These are phyloP conservation scores for Trichoderma asperelloides DNA, from an alignment of 495 filamentous ascomycete species.

Conservation along the genomic window DNA sequence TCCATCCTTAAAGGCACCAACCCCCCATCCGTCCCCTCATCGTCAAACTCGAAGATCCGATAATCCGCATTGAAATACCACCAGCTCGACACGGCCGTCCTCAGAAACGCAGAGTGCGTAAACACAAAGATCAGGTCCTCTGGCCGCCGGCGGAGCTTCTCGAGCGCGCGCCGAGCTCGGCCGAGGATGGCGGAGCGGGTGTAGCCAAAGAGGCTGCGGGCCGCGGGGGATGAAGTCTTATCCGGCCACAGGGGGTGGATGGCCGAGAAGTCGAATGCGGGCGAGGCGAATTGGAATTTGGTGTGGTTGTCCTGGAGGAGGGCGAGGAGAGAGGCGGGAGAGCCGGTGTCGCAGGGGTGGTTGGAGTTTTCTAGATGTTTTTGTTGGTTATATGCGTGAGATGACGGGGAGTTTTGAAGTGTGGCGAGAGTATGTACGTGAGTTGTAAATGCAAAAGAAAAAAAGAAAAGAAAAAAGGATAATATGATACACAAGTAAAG, in stretches of 20 bases:
- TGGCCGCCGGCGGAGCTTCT: conserved; percentile 38
- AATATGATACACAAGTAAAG: too few species aligned
- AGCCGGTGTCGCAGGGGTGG: conserved; percentile 50
- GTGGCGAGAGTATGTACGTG: too few species aligned
- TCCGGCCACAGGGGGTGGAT: conserved; percentile 48
- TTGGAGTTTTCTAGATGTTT: conserved; percentile 40
- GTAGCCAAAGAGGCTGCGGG: conserved; percentile 32
- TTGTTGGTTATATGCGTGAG: not conserved
- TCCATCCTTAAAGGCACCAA: conserved; percentile 32
- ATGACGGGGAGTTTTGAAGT: not conserved
- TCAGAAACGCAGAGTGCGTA: conserved; percentile 50
- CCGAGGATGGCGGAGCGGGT: conserved; percentile 35
- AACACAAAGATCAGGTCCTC: conserved; percentile 56
- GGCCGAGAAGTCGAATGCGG: conserved; percentile 41
- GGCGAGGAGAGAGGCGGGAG: conserved; percentile 28
- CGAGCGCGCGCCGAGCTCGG: conserved; percentile 39
- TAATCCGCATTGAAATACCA: conserved; percentile 53
- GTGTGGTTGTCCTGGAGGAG: not conserved
- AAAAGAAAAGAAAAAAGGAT: too few species aligned
- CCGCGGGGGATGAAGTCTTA: conserved; percentile 37
- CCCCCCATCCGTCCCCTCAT: conserved; percentile 9
- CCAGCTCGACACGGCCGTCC: conserved; percentile 34
- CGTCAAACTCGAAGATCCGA: conserved; percentile 50
- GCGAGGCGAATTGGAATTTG: conserved; percentile 31
- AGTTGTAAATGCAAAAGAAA: too few species aligned